phyloP scores from a whole-genome alignment of 129 eudicot species.

The Lactuca saligna region DNA sequence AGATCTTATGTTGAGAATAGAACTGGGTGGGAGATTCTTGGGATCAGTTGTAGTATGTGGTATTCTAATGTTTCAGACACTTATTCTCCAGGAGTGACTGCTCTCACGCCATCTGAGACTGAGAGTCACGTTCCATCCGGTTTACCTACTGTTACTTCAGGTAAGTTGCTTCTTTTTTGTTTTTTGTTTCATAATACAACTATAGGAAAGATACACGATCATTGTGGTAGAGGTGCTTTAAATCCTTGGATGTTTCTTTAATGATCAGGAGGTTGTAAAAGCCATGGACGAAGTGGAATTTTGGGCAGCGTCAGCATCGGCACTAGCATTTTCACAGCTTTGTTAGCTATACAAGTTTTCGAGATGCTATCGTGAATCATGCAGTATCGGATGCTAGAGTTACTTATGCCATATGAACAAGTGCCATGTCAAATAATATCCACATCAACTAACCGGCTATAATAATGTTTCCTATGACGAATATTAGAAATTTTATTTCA shows the following conservation, averaged over 20 bases:
- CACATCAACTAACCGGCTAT: no score
- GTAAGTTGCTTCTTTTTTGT: neutral
- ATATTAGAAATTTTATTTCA: no score
- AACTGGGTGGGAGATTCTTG: constrained; percentile 26
- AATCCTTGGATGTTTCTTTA: neutral
- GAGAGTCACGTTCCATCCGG: neutral
- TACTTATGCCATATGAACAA: no score
- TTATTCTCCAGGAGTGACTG: neutral
- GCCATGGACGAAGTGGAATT: neutral
- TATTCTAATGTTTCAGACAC: constrained; percentile 4
- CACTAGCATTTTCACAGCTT: neutral
- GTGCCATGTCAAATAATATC: no score
- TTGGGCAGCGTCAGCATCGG: neutral
- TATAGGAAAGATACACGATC: no score
- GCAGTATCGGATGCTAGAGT: no score
- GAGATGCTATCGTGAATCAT: neutral
- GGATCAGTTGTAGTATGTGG: constrained; percentile 34
- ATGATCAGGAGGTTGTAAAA: constrained; percentile 2
- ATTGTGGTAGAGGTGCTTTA: no score
- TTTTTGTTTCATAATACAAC: neutral
- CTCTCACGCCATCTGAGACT: neutral
- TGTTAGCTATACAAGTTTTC: neutral
- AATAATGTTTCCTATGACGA: no score
- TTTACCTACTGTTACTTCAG: constrained; percentile 9
- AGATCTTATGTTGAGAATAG: neutral